phyloP scores from a whole-genome alignment of 202 grass and related monocot genomes.

The Bolboschoenoplectus hybrid region DNA sequence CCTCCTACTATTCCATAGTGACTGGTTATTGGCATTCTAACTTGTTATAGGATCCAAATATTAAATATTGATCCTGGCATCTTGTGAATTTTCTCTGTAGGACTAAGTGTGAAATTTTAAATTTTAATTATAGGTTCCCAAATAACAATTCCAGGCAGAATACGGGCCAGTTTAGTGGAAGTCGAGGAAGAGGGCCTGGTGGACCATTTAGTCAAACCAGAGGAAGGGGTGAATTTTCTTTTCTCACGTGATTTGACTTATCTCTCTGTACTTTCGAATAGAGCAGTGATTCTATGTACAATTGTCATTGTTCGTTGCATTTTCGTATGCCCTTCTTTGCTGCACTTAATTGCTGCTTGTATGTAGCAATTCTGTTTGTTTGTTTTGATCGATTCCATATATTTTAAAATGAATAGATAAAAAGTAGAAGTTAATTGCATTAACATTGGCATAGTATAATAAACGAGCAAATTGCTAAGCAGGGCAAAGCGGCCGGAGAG shows the following conservation, averaged over 20 bases:
- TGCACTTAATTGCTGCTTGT: background rate
- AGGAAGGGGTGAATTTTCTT: constrained; percentile 45
- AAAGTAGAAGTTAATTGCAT: constrained; percentile 1
- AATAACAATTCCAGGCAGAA: constrained; percentile 35
- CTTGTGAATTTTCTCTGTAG: constrained; percentile 19
- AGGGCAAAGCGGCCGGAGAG: constrained; percentile 19
- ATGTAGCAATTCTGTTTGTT: constrained; percentile 14
- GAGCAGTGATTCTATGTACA: constrained; percentile 4
- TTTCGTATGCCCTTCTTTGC: background rate
- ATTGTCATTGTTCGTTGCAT: background rate
- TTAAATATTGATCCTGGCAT: background rate
- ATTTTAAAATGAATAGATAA: constrained; percentile 2
- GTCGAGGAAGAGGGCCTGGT: constrained; percentile 52
- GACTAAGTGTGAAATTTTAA: constrained; percentile 12
- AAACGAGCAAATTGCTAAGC: background rate
- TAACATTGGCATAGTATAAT: constrained; percentile 6
- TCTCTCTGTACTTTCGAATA: background rate
- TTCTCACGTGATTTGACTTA: background rate
- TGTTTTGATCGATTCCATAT: background rate
- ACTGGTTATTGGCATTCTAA: background rate
- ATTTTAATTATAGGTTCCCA: constrained; percentile 40
- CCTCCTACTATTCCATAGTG: background rate
- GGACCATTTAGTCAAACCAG: constrained; percentile 45
- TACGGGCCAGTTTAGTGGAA: constrained; percentile 43
- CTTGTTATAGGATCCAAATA: background rate